A percentile compares a stretch with the other conserved stretches of the same genome.
These are phyloP conservation scores for Aspergillus ostianus DNA, from an alignment of 495 filamentous ascomycete genomes.

Conservation along the genomic window DNA sequence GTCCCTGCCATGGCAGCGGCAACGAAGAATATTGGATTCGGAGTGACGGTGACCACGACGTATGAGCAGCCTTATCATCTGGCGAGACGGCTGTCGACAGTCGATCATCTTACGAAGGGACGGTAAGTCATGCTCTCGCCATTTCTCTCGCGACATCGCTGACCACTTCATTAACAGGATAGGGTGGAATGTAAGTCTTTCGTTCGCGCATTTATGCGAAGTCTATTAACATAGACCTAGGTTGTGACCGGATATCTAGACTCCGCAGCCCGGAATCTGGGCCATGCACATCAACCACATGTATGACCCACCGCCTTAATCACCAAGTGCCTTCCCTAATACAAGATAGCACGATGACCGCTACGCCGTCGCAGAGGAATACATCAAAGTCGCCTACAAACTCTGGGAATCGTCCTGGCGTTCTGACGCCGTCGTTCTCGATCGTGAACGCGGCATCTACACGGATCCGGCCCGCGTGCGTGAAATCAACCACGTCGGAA, in stretches of 20 bases:
- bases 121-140: constrained; percentile 31
- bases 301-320: constrained; percentile 17
- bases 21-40: constrained; percentile 64
- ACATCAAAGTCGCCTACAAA: constrained; percentile 67
- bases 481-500: constrained; percentile 64
- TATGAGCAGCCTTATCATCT: constrained; percentile 72
- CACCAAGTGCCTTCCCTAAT: background rate
- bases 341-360: constrained; percentile 62
- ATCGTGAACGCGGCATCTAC: constrained; percentile 55
- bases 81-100: constrained; percentile 60
- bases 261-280: constrained; percentile 62
- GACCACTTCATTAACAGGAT: constrained; percentile 27
- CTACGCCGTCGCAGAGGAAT: constrained; percentile 67
- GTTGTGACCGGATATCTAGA: constrained; percentile 69
- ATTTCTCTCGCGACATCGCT: background rate
- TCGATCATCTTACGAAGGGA: constrained; percentile 67
- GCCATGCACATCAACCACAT: constrained; percentile 50
- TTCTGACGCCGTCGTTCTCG: constrained; percentile 60
- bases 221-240: constrained; percentile 18
- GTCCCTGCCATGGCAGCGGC: constrained; percentile 47
- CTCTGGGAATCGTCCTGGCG: constrained; percentile 69
- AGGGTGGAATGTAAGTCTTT: constrained; percentile 55
- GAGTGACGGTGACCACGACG: constrained; percentile 68
- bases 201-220: background rate
- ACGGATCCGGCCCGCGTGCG: constrained; percentile 58